Evolutionary conservation across 306 rosid species (phyloP), one percentile per base, ranked within the genome.

Genomic region (Fagus crenata): DNA sequence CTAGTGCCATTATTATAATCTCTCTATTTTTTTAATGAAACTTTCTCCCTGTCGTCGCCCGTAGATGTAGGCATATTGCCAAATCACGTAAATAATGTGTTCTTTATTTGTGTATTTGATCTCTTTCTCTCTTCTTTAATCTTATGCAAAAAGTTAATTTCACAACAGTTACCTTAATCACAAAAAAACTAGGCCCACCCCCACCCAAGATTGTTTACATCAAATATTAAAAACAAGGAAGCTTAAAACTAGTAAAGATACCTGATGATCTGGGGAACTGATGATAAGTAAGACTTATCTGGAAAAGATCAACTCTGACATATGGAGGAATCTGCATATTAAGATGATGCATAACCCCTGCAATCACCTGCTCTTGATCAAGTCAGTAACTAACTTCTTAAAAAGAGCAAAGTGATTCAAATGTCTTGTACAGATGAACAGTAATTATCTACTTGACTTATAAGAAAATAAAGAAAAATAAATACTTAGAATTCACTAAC

Each of bases 311-410:
- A 18, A 56, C 63, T 56, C 63, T n/a, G 32, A 56, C 63, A 56
- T 17, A 56, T 56, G 63, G 63, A 28, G 63, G 11, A 56, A 56
- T 28, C 12, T 56, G 22, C 5, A 56, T 6, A 56, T n/a, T 56
- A 17, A 56, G 63, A 56, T 56, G 28, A 56, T 56, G 32, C 63
- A 56, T 56, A 6, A 56, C 63, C 63, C 63, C 63, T n/a, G 63
- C 33, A 56, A 56, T 56, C 32, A 56, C 63, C 63, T 56, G 32
- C 51, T 46, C 51, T 46, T n/a, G 63, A n/a, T 56, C 32, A 56
- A 17, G 22, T n/a, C 6, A 56, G 63, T 17, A 56, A 6, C 22
- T 18, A 7, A 6, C 32, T 56, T 56, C 9, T 8, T n/a, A n/a
- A 56, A 56, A 56, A 14, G 63, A n/a, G 32, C 63, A n/a, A 18